Conservation (phyloP, 2,329 filamentous ascomycete genomes). For the Phyllosticta citrichinensis region DNA sequence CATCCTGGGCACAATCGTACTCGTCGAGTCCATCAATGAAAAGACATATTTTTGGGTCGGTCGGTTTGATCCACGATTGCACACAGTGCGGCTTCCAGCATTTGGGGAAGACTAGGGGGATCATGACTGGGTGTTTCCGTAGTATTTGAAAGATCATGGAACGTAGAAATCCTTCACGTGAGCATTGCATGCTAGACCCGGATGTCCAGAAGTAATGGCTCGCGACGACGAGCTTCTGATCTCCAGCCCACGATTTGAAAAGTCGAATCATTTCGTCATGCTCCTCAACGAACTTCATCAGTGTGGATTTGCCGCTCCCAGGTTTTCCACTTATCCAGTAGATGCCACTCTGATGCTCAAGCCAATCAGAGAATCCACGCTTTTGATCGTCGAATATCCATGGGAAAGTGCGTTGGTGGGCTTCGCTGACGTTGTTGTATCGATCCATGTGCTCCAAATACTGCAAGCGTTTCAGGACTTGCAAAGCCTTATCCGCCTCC, state of each 20-base stretch:
- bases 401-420: neutral
- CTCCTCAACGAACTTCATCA: slow-evolving; percentile 23
- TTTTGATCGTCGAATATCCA: slow-evolving; percentile 2
- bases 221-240: slow-evolving; percentile 20
- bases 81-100: neutral
- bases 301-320: slow-evolving; percentile 38
- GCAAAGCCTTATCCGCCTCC: neutral
- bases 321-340: slow-evolving; percentile 35
- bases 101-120: neutral
- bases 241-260: slow-evolving; percentile 27
- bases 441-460: neutral
- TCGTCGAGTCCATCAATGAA: slow-evolving; percentile 7
- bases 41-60: neutral
- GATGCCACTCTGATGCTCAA: neutral
- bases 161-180: slow-evolving; percentile 31
- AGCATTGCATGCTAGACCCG: slow-evolving; percentile 31
- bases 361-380: neutral
- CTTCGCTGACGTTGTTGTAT: neutral
- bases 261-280: slow-evolving; percentile 17
- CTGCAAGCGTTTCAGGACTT: neutral
- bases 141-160: slow-evolving; percentile 26
- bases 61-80: neutral
- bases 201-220: slow-evolving; percentile 35
- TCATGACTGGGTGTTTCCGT: neutral
- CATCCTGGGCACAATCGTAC: neutral